Base-by-base conservation (phyloP, 2,329 filamentous ascomycete species). In the Cryphonectria parasitica region DNA sequence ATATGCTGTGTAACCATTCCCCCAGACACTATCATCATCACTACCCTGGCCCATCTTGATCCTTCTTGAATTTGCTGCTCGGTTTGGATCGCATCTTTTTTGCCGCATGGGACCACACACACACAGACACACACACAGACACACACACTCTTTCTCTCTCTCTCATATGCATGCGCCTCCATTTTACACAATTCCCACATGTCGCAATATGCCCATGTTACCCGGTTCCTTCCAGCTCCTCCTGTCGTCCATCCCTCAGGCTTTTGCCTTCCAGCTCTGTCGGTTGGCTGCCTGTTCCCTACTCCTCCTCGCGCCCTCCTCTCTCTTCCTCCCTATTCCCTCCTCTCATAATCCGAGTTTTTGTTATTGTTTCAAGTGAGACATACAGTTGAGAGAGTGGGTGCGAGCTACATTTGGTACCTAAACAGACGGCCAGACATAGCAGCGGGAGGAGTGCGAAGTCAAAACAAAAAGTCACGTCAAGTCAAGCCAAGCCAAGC, bases 161-260 rank as follows among this genome's bases (percentile, higher is more conserved):
- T n/a, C n/a, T n/a, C n/a, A n/a, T n/a, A n/a, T n/a, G n/a, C n/a
- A 34, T 31, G 54, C 28, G 15, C 54, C 54, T 58, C 54, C 15
- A 15, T 31, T 31, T 19, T 31, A 19, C 54, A 34, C 54, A 56
- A 28, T 28, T 56, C 25, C 52, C 11, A 13, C 52, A 6, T 17
- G n/a, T 56, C 25, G 54, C 54, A 52, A 22, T 52, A 22, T 6
- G n/a, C 19, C 45, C 45, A n/a, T n/a, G 45, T n/a, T 58, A 7
- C 41, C 58, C 41, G 63, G 41, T 34, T 52, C 63, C 63, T 64
- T 28, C 61, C 61, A 64, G 36, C 43, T 71, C 60, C 36, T 68
- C 54, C 43, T 31, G 43, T 45, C 58, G 36, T 41, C 63, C 13
- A 25, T 64, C 62, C 56, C 67, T 45, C 56, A 19, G 58, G 45